A percentile compares a stretch with the other conserved stretches of the same genome.
Evolutionary conservation across 2,329 filamentous ascomycete species (phyloP).

Genomic region (Mycosphaerelloides madeirae): DNA sequence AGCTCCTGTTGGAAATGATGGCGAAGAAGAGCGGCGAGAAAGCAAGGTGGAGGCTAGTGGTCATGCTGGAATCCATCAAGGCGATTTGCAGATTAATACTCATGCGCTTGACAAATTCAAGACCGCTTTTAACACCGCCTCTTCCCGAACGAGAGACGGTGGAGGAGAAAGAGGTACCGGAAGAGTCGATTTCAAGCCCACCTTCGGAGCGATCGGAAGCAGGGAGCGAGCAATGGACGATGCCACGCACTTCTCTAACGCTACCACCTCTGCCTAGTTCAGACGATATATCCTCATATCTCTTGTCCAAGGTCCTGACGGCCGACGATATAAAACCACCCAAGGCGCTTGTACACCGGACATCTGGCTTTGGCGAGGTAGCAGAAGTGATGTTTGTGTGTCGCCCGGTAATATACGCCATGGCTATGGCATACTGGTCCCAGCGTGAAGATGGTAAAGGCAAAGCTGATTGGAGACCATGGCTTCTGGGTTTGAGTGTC

Average conservation of each 20-base stretch:
- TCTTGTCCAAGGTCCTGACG: conserved; percentile 84
- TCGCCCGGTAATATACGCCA: conserved; percentile 78
- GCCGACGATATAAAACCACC: conserved; percentile 96
- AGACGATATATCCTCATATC: conserved; percentile 77
- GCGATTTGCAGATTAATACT: conserved; percentile 77
- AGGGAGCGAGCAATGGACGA: conserved; percentile 60
- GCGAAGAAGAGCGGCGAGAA: conserved; percentile 80
- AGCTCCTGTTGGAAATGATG: conserved; percentile 95
- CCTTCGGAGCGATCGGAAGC: conserved; percentile 39
- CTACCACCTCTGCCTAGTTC: conserved; percentile 78
- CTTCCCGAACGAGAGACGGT: conserved; percentile 77
- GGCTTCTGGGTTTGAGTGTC: conserved; percentile 78
- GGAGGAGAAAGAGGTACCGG: conserved; percentile 42
- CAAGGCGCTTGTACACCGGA: conserved; percentile 74
- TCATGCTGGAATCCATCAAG: conserved; percentile 80
- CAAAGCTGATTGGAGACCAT: conserved; percentile 83
- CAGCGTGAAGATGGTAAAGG: conserved; percentile 58
- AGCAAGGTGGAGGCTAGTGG: conserved; percentile 78
- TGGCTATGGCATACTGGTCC: conserved; percentile 67
- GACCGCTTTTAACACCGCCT: conserved; percentile 76
- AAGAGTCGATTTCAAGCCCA: conserved; percentile 42
- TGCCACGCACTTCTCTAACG: conserved; percentile 88
- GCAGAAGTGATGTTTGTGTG: conserved; percentile 92
- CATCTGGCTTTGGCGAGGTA: conserved; percentile 67
- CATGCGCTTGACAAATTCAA: conserved; percentile 73